Evolutionary conservation across 2,329 filamentous ascomycete genomes (phyloP).

Genomic region (Fusarium bulbicola): DNA sequence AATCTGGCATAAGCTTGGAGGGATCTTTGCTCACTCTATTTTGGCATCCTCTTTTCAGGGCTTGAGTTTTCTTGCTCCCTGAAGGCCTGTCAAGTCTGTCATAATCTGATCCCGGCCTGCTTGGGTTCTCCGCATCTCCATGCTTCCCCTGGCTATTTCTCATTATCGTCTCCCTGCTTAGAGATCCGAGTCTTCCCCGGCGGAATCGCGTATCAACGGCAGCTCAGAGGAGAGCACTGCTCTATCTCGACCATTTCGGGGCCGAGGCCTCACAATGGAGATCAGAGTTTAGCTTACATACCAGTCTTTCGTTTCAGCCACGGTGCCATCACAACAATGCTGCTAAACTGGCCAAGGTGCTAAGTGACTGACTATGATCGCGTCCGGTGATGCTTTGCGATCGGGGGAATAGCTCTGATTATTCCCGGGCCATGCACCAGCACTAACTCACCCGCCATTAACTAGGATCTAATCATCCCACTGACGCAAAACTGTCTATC

Average conservation of each 20-base stretch:
- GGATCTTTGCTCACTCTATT: too few relatives aligned
- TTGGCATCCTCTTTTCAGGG: too few relatives aligned
- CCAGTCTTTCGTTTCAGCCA: slow-evolving; percentile 41
- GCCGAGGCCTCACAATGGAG: slow-evolving; percentile 15
- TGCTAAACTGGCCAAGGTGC: slow-evolving; percentile 3
- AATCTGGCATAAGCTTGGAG: too few relatives aligned
- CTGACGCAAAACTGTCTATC: slow-evolving; percentile 24
- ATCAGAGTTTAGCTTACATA: slow-evolving; percentile 32
- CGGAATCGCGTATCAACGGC: neutral
- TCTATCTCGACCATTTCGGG: neutral
- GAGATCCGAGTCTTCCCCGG: slow-evolving; percentile 1
- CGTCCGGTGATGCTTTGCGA: neutral
- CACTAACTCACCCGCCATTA: slow-evolving; percentile 13
- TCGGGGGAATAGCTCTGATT: neutral
- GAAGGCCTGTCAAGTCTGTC: neutral
- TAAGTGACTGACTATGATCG: slow-evolving; percentile 6
- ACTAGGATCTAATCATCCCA: slow-evolving; percentile 4
- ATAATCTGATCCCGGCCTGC: neutral
- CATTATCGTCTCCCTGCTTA: slow-evolving; percentile 18
- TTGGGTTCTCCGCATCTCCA: slow-evolving; percentile 21
- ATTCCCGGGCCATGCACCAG: slow-evolving; percentile 22
- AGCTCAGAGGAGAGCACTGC: neutral
- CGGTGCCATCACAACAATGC: neutral
- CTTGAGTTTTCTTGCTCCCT: too few relatives aligned
- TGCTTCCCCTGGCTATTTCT: slow-evolving; percentile 2